These are phyloP conservation scores for Selaginella tamariscina DNA, from an alignment of 75 land plant genomes.

Conservation along the genomic window DNA sequence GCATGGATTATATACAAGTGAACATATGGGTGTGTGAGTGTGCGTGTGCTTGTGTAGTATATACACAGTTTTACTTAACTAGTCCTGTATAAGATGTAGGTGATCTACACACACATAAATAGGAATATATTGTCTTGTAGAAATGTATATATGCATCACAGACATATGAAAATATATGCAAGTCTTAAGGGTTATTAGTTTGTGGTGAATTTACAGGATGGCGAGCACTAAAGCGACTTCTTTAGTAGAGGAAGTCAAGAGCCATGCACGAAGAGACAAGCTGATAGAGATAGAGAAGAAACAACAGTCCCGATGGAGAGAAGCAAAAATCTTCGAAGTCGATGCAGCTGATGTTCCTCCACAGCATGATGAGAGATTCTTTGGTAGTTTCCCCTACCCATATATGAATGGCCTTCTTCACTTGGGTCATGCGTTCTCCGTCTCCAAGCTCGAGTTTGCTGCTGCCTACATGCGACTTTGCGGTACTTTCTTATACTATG, in stretches of 20 bases:
- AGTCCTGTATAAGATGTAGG: too few species aligned
- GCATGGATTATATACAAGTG: too few species aligned
- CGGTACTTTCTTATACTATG: slow-evolving; percentile 67
- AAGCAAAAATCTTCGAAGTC: slow-evolving; percentile 41
- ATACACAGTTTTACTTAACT: too few species aligned
- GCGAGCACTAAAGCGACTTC: too few species aligned
- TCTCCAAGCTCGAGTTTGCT: slow-evolving; percentile 78
- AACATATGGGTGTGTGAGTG: too few species aligned
- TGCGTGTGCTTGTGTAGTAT: too few species aligned
- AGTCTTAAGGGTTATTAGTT: too few species aligned
- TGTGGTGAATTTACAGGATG: too few species aligned
- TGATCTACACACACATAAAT: too few species aligned
- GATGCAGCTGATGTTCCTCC: slow-evolving; percentile 38
- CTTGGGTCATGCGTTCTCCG: slow-evolving; percentile 76
- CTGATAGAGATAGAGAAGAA: slow-evolving; percentile 47
- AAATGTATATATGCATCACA: too few species aligned
- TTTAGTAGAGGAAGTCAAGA: slow-evolving; percentile 43
- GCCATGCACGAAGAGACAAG: slow-evolving; percentile 50
- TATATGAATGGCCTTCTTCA: slow-evolving; percentile 86
- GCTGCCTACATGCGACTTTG: slow-evolving; percentile 61
- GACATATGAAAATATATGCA: too few species aligned
- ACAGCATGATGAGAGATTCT: slow-evolving; percentile 60
- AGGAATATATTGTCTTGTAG: too few species aligned
- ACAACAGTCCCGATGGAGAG: slow-evolving; percentile 51
- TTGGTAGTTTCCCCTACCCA: slow-evolving; percentile 83